Evolutionary conservation across 192 early-diverging fungal species (phyloP), one percentile per base, ranked within the genome.

Genomic region (Spizellomyces sp.): DNA sequence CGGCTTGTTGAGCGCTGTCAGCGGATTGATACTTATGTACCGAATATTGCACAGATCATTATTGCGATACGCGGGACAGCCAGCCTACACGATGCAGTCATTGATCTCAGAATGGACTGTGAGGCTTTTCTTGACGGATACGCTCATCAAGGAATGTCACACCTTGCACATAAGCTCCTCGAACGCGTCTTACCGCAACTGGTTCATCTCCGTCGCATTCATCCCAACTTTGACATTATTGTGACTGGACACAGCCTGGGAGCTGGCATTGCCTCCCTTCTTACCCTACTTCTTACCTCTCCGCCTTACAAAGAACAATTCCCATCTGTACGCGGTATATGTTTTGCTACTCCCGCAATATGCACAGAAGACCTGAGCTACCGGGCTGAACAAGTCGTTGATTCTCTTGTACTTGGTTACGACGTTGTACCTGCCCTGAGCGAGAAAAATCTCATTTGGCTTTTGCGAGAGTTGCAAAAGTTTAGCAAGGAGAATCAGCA

Each of bases 131-230:
- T 70, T 15, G 58, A 43, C 41, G 69, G 69, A 8, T 21, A 70
- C 47, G 69, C 69, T 12, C 69, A 70, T 62, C 59, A 60, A n/a
- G 69, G 69, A 4, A 70, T 70, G 69, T 57, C 69, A 15, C 69
- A 70, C 22, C 59, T 70, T 7, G 58, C 43, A 19, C 57, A 46
- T 45, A 70, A 70, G 15, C 59, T 70, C 9, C 10, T 70, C 44
- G 59, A 70, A 17, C 58, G 69, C 8, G 62, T 70, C 17, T 41
- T 70, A 2, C 58, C 59, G 19, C n/a, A 70, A 15, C 43, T 70
- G 9, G 47, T 45, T 17, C 43, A 42, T 6, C 44, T 70, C 8
- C 69, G 57, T 41, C 45, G 8, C n/a, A 60, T 42, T 7, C 69
- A 70, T 47, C 69, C 69, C 15, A 70, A 70, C 44, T 70, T 62